Evolutionary conservation across 2,329 filamentous ascomycete species (phyloP).

Genomic region (Polychaeton citri): DNA sequence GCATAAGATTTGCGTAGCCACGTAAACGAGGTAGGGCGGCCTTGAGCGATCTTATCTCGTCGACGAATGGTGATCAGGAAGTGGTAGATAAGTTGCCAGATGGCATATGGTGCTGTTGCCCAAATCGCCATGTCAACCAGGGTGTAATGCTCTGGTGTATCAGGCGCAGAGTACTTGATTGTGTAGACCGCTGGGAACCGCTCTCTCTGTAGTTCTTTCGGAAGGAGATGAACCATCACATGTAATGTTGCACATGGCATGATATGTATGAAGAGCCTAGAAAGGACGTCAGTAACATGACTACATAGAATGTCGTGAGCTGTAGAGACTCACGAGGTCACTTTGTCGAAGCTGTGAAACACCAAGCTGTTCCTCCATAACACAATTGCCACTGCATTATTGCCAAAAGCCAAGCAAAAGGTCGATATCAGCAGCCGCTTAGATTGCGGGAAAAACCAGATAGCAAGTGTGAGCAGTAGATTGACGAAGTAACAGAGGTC

Average conservation of each 20-base stretch:
- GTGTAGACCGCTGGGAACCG: slow-evolving; percentile 77
- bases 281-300: slow-evolving; percentile 3
- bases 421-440: slow-evolving; percentile 85
- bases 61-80: slow-evolving; percentile 89
- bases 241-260: slow-evolving; percentile 95
- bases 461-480: slow-evolving; percentile 61
- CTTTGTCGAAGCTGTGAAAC: slow-evolving; percentile 97
- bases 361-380: slow-evolving; percentile 99
- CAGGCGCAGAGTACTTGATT: slow-evolving; percentile 56
- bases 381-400: slow-evolving; percentile 93
- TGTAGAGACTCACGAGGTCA: slow-evolving; percentile 50
- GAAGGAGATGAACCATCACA: slow-evolving; percentile 73
- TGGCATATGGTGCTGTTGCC: slow-evolving; percentile 81
- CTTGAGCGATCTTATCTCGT: slow-evolving; percentile 90
- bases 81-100: slow-evolving; percentile 92
- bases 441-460: slow-evolving; percentile 84
- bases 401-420: slow-evolving; percentile 87
- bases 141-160: slow-evolving; percentile 67
- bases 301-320: neutral
- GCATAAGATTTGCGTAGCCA: slow-evolving; percentile 90
- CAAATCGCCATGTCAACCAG: slow-evolving; percentile 79
- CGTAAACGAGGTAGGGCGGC: slow-evolving; percentile 90
- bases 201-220: slow-evolving; percentile 48
- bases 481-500: slow-evolving; percentile 99
- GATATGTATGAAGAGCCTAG: slow-evolving; percentile 90